Base-by-base conservation (phyloP, 148 eudicot genomes). In the Beta vulgaris region DNA sequence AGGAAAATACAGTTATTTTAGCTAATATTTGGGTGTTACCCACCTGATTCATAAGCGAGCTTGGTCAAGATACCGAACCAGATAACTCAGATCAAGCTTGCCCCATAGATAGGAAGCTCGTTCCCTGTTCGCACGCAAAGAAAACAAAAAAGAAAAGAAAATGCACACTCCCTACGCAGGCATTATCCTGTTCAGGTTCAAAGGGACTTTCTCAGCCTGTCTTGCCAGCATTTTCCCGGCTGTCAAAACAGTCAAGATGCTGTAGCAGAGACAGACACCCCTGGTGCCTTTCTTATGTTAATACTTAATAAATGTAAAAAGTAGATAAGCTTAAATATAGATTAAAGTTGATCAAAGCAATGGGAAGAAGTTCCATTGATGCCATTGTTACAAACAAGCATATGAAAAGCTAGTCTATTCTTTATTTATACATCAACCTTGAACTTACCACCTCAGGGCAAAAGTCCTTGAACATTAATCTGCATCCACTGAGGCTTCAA, bases 121-220 rank as follows among this genome's bases (percentile, higher is more conserved):
- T 68, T 80, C 82, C 90, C 90, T 87, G 92, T 78, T 76, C 49
- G 77, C 73, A 87, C 77, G 80, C 80, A 89, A 76, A 86, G 71
- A 85, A 77, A 82, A 77, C 53, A 82, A 73, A 64, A 71, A 69
- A 49, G 57, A 81, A 71, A 89, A 80, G 82, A 80, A 89, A 84
- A 81, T 68, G 97, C 97, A 93, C 98, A 15, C 96, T 93, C 98
- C 98, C 98, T 93, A 91, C 90, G 98, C 98, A 93, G 97, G 98
- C 80, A 93, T 91, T 93, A 88, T 85, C 97, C 98, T 89, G 98
- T 93, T 93, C 97, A 89, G 98, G 98, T 91, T 85, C 98, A 51
- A 93, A 93, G 97, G 97, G 97, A 89, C 97, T 91, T 88, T 91
- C 98, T 93, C 98, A 91, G 97, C 85, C 97, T 87, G 89, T 79